Percentiles rank a stretch among this genome's conserved stretches.
These are phyloP conservation scores for Colletotrichum agaves DNA, from an alignment of 2,329 filamentous ascomycete species.

Conservation along the genomic window DNA sequence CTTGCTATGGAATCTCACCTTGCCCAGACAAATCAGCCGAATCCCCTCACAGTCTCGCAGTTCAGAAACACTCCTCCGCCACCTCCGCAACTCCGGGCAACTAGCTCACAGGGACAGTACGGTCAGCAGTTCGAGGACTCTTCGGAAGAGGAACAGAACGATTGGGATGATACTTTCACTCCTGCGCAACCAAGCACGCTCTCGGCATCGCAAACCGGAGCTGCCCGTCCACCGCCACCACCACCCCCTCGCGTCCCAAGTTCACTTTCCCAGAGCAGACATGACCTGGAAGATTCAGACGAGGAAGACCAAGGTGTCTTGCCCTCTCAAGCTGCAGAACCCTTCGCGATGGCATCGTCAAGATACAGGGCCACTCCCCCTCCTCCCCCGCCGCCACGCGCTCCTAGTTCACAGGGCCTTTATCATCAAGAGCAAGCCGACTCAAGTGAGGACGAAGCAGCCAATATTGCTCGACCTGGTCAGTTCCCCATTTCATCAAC, in stretches of 20 bases:
- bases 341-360: slow-evolving; percentile 6
- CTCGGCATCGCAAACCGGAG: neutral
- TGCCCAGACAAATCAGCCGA: neutral
- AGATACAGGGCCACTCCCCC: slow-evolving; percentile 1
- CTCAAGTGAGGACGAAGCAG: slow-evolving; percentile 36
- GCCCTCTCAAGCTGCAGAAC: neutral
- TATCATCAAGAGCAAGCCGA: slow-evolving; percentile 32
- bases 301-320: slow-evolving; percentile 29
- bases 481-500: slow-evolving; percentile 37
- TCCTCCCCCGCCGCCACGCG: slow-evolving; percentile 18
- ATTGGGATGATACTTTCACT: slow-evolving; percentile 13
- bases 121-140: slow-evolving; percentile 17
- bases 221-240: neutral
- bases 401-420: slow-evolving; percentile 19
- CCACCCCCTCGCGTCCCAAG: slow-evolving; percentile 8
- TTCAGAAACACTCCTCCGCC: neutral
- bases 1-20: neutral
- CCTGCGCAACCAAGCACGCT: neutral
- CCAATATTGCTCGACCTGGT: slow-evolving; percentile 30
- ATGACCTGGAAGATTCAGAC: slow-evolving; percentile 8
- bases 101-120: slow-evolving; percentile 12
- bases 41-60: slow-evolving; percentile 3
- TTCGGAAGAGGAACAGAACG: slow-evolving; percentile 15
- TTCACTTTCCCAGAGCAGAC: slow-evolving; percentile 14
- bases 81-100: neutral